A percentile compares a stretch with the other conserved stretches of the same genome.
Evolutionary conservation across 2,329 filamentous ascomycete genomes (phyloP).

Genomic region (Fusarium sarcochroum): DNA sequence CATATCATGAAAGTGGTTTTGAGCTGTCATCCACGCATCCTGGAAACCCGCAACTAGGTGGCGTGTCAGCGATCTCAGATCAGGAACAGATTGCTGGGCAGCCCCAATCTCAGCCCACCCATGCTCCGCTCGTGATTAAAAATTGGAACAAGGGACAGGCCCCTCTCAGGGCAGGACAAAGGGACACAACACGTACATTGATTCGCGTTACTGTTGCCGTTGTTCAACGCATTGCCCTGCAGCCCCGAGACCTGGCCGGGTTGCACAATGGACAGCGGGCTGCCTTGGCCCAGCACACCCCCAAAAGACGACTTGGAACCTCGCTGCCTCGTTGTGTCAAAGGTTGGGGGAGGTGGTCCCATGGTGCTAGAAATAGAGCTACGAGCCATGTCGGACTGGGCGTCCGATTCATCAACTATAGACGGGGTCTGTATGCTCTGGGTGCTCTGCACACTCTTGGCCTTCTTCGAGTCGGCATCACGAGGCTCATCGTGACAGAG

Average conservation of each 20-base stretch:
- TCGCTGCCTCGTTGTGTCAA: constrained; percentile 53
- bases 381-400: constrained; percentile 64
- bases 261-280: constrained; percentile 78
- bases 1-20: constrained; percentile 88
- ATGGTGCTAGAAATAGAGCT: constrained; percentile 72
- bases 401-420: constrained; percentile 72
- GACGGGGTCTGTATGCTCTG: constrained; percentile 61
- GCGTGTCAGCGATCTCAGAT: constrained; percentile 47
- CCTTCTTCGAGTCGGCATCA: constrained; percentile 84
- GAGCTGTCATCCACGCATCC: constrained; percentile 84
- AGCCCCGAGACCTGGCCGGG: constrained; percentile 77
- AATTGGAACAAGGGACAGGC: constrained; percentile 42
- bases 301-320: constrained; percentile 61
- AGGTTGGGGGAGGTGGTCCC: constrained; percentile 64
- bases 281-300: constrained; percentile 63
- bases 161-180: constrained; percentile 40
- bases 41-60: constrained; percentile 80
- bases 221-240: constrained; percentile 70
- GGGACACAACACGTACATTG: constrained; percentile 74
- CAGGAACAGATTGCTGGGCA: constrained; percentile 39
- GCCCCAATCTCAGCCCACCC: constrained; percentile 42
- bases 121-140: constrained; percentile 46
- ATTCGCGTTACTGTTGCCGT: constrained; percentile 72
- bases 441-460: constrained; percentile 70
- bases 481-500: constrained; percentile 98